Base-by-base conservation (phyloP, 805 yeast species). In the Hyphopichia homilentoma region DNA sequence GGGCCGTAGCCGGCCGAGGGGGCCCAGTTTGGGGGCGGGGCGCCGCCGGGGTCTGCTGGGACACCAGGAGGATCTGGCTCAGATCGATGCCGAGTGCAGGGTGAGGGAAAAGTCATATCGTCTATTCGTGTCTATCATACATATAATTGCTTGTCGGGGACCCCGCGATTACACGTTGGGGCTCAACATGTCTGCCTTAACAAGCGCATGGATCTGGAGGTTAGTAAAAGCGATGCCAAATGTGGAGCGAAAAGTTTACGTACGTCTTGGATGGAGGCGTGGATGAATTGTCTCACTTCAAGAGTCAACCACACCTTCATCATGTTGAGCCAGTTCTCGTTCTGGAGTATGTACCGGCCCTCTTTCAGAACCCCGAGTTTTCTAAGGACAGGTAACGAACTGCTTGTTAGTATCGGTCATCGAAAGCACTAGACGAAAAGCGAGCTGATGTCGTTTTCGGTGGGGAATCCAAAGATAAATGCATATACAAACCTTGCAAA, bases 401-500 rank as follows among this genome's bases (percentile, higher is more conserved):
- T 82, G 48, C 13, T 24, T 32, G 54, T 50, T 51, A 52, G 57
- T 54, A 47, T 20, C 11, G 11, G 11, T 20, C 22, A 20, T 20
- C 11, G 26, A 24, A 24, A n/a, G 7, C 13, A 14, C 20, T 19
- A 32, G 32, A 40, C 26, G 35, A 37, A 34, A 27, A 37, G 35
- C 14, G 21, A 25, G 18, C 35, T 30, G 20, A 50, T 30, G 22
- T 45, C 45, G 34, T 50, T 48, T 34, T 60, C 67, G 11, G 66
- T 63, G 21, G 70, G 70, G 29, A 64, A 64, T 8, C 69, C 72
- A 44, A 62, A 47, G 31, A 61, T 31, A 35, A 57, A 39, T 14
- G 66, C 61, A 35, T 61, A 80, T 81, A 84, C 93, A 73, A 78
- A 84, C 93, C 95, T 84, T 73, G 95, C 95, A 73, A 93, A 90